Conservation (phyloP, 805 yeast species). For the Monosporozyma siamensis region DNA sequence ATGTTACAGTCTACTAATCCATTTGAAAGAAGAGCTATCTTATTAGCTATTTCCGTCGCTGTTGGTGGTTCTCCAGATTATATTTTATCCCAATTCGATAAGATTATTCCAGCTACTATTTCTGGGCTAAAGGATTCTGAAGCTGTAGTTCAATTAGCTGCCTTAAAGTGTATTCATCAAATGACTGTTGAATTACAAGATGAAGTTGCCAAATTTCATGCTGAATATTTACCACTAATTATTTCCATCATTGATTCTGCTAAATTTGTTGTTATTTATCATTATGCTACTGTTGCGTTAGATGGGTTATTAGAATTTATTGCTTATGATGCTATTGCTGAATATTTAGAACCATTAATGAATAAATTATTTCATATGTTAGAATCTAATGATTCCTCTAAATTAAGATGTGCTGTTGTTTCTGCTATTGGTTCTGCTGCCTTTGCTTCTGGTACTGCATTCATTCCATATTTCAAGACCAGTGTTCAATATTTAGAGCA, state of each 20-base stretch:
- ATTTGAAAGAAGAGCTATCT: conserved; percentile 79
- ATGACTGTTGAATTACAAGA: conserved; percentile 81
- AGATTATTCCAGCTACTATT: conserved; percentile 62
- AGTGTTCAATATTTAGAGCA: conserved; percentile 77
- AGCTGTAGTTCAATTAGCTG: conserved; percentile 72
- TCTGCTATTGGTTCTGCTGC: conserved; percentile 97
- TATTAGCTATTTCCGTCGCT: conserved; percentile 71
- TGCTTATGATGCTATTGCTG: conserved; percentile 73
- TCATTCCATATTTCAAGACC: conserved; percentile 74
- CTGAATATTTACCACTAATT: conserved; percentile 71
- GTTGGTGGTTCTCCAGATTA: conserved; percentile 94
- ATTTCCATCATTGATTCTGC: conserved; percentile 83
- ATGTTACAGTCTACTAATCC: conserved; percentile 54
- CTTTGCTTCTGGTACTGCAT: conserved; percentile 83
- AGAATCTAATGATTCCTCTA: conserved; percentile 62
- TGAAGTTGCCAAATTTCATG: conserved; percentile 75
- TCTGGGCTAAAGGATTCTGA: conserved; percentile 71
- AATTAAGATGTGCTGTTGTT: conserved; percentile 68
- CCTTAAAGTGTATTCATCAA: conserved; percentile 69
- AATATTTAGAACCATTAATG: conserved; percentile 82
- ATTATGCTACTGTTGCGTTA: conserved; percentile 81
- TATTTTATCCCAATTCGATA: conserved; percentile 63
- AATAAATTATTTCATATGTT: conserved; percentile 80
- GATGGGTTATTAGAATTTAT: conserved; percentile 90
- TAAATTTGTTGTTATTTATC: conserved; percentile 71